Conservation (phyloP, 371 early-diverging fungal species). For the Lichtheimia corymbifera region DNA sequence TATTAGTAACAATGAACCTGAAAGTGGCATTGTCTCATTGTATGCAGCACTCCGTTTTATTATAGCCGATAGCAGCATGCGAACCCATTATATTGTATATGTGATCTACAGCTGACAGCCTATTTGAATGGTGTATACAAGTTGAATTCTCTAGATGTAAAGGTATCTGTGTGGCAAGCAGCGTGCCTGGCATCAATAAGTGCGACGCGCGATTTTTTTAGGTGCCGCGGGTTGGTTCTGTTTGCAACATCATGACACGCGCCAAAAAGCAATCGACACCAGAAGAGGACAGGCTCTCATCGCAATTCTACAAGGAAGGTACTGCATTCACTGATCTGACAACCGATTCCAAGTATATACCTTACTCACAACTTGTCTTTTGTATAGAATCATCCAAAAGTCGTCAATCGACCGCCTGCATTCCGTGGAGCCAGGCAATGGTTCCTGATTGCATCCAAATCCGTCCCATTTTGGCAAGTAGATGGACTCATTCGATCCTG, state of each 20-base stretch:
- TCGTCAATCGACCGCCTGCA: background rate
- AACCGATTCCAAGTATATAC: background rate
- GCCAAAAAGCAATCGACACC: slow-evolving; percentile 33
- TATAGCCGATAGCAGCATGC: no score
- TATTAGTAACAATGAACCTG: no score
- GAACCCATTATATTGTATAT: no score
- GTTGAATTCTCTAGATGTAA: no score
- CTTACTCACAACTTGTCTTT: background rate
- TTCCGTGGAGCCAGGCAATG: slow-evolving; percentile 17
- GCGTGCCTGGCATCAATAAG: no score
- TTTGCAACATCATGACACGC: slow-evolving; percentile 20
- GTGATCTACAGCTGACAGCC: no score
- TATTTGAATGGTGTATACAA: no score
- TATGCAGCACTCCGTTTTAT: no score
- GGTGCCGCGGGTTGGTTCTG: no score
- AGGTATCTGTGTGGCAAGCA: no score
- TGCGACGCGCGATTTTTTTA: no score
- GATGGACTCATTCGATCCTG: background rate
- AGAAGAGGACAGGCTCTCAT: slow-evolving; percentile 39
- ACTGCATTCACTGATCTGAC: background rate
- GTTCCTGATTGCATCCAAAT: slow-evolving; percentile 25
- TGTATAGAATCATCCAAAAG: background rate
- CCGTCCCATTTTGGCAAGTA: slow-evolving; percentile 28
- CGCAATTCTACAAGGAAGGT: slow-evolving; percentile 50
- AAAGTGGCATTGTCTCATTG: no score